Conservation (phyloP, 2,329 filamentous ascomycete genomes). For the Penicillium sp. region DNA sequence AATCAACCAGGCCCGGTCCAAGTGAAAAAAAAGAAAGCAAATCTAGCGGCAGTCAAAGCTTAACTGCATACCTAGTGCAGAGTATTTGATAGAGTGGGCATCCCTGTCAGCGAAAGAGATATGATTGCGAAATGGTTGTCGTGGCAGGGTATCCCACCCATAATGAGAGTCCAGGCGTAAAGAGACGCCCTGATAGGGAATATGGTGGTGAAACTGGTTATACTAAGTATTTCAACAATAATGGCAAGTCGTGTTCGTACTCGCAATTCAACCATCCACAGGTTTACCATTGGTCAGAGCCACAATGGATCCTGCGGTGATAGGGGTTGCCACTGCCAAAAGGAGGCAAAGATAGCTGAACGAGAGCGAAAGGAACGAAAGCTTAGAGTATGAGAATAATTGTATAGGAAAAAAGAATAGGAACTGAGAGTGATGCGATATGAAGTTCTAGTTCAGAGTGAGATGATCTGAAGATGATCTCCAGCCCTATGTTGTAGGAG, state of each 20-base stretch:
- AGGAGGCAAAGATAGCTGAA: conserved; percentile 30
- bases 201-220: conserved; percentile 47
- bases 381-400: conserved; percentile 27
- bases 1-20: conserved; percentile 53
- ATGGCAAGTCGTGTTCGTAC: background rate
- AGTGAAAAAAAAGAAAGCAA: background rate
- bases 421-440: background rate
- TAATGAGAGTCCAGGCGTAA: conserved; percentile 53
- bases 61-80: background rate
- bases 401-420: background rate
- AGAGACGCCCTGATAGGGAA: conserved; percentile 52
- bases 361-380: conserved; percentile 21
- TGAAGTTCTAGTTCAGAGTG: background rate
- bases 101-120: conserved; percentile 52
- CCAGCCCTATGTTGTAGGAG: too few species aligned
- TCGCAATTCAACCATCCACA: background rate
- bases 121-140: conserved; percentile 17
- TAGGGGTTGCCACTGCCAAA: conserved; percentile 30
- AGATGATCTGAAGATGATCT: background rate
- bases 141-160: conserved; percentile 66
- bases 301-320: conserved; percentile 11
- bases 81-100: conserved; percentile 53
- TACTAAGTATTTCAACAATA: background rate
- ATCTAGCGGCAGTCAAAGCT: background rate
- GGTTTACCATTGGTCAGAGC: background rate